Base-by-base conservation (phyloP, 1,284 basidiomycete genomes). In the Porphyrellus sp. region DNA sequence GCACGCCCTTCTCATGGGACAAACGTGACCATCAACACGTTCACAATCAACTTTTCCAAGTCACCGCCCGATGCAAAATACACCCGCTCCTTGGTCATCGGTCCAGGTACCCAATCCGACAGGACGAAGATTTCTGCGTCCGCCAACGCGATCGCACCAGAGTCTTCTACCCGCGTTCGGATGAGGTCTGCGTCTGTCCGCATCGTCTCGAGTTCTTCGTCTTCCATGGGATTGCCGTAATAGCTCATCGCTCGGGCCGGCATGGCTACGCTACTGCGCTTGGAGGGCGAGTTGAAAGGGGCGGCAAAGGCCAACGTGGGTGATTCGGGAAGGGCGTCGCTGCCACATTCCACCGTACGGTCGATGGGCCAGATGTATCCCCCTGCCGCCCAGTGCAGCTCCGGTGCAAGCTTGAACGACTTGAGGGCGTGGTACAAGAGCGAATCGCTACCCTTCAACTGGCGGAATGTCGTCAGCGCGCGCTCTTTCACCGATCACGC, bases 351-450 rank as follows among this genome's bases (percentile, higher is more conserved):
- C 12, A 89, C 84, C 0, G 79, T 77, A 51, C 80, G 79, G 59
- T 87, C 84, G 30, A 82, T 76, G 2, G 87, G 83, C 88, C 89
- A 91, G 55, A 91, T 77, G 67, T 85, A 89, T 13, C 86, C 86
- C 6, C 87, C 87, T 24, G 89, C 88, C 20, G 82, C 81, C 84
- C 87, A 91, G 51, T 86, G 83, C 1, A 91, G 76, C 57, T 86
- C 85, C 0, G 86, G 85, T 2, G 72, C 67, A 33, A 91, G 80
- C 57, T 89, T 88, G 73, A 83, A 89, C 24, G 85, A 68, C 67
- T 86, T 88, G 62, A 91, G 71, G 4, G 86, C 84, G 52, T 87
- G 85, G 65, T 87, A 89, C 13, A 91, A 69, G 33, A 88, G 67
- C 5, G 85, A 82, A 61, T 91, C 88, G 18, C 83, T 83, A 27